Evolutionary conservation across 2,329 filamentous ascomycete species (phyloP).

Genomic region (Graphilbum ipis-grandicollis): DNA sequence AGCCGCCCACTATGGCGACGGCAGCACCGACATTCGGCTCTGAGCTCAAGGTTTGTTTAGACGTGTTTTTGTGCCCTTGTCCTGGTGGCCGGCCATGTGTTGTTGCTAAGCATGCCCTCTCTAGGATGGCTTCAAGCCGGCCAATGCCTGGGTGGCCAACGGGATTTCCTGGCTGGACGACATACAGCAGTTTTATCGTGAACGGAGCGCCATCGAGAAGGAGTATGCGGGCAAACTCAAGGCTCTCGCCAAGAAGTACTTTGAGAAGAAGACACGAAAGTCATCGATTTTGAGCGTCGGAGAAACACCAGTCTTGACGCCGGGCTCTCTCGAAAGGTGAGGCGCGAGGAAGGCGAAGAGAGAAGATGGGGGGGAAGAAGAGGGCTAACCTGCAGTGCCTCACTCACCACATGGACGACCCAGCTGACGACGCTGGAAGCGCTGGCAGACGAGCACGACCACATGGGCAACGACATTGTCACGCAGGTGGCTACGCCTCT

Average conservation of each 20-base stretch:
- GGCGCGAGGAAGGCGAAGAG: not conserved
- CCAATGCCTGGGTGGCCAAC: slow-evolving; percentile 78
- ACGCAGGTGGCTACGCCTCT: slow-evolving; percentile 73
- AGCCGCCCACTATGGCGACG: slow-evolving; percentile 49
- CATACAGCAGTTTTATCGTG: slow-evolving; percentile 92
- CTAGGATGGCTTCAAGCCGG: slow-evolving; percentile 90
- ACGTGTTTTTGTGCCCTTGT: too few species aligned
- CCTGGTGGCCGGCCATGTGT: too few species aligned
- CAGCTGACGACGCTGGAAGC: slow-evolving; percentile 82
- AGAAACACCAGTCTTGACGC: slow-evolving; percentile 82
- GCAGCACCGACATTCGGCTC: slow-evolving; percentile 71
- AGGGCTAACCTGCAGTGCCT: slow-evolving; percentile 44
- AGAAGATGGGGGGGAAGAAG: too few species aligned
- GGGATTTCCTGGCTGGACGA: slow-evolving; percentile 94
- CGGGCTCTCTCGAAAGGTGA: slow-evolving; percentile 81
- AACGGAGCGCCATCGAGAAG: slow-evolving; percentile 86
- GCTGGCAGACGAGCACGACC: slow-evolving; percentile 76
- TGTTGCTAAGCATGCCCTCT: not conserved
- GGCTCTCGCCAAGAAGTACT: slow-evolving; percentile 85
- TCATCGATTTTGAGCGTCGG: slow-evolving; percentile 70
- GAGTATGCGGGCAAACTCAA: slow-evolving; percentile 86
- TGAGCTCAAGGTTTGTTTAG: slow-evolving; percentile 94
- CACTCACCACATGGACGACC: slow-evolving; percentile 90
- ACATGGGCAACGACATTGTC: slow-evolving; percentile 62
- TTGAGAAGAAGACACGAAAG: slow-evolving; percentile 84